phyloP scores from a whole-genome alignment of 2,329 filamentous ascomycete genomes.

The Trichoderma asperellum region DNA sequence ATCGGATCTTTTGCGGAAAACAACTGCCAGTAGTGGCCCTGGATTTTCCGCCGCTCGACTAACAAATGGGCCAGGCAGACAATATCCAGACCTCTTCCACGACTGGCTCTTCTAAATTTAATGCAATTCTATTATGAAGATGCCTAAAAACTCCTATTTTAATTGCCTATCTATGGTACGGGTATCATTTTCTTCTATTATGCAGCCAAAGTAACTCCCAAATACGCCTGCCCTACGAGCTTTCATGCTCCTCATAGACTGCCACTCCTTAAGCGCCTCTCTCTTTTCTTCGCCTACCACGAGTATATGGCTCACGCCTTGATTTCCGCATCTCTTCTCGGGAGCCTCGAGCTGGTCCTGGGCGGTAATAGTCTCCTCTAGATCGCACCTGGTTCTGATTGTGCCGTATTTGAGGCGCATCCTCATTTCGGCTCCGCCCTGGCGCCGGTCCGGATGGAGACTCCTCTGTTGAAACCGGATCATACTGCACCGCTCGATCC shows the following conservation, averaged over 20 bases:
- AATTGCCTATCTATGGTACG: not conserved
- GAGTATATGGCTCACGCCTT: not conserved
- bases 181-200: conserved; percentile 17
- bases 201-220: not conserved
- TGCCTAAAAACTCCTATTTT: not conserved
- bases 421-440: not conserved
- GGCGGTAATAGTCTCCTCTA: conserved; percentile 13
- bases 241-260: not conserved
- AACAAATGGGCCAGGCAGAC: not conserved
- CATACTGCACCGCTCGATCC: conserved; percentile 80
- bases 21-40: not conserved
- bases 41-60: not conserved
- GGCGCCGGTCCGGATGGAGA: not conserved
- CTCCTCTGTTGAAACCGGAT: conserved; percentile 5
- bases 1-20: conserved; percentile 1
- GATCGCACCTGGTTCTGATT: not conserved
- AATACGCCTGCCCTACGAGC: not conserved
- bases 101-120: not conserved
- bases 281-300: not conserved
- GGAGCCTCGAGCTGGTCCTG: not conserved
- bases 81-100: not conserved
- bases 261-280: not conserved
- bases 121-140: not conserved
- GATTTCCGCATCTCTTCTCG: not conserved
- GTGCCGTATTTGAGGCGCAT: not conserved